Base-by-base conservation (phyloP, 73 alveolate species). In the Paramecium tetraurelia region DNA sequence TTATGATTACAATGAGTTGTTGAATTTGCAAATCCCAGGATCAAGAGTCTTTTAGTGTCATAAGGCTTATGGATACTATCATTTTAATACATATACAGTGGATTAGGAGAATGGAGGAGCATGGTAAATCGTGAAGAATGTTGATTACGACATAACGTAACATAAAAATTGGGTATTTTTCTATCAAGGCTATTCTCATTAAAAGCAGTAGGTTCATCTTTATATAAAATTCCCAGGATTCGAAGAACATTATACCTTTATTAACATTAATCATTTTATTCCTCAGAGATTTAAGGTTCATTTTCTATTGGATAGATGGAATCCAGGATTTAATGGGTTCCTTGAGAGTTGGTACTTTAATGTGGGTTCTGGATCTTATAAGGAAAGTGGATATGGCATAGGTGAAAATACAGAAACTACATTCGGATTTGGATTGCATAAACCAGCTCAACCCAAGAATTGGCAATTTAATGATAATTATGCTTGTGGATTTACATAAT, bases 131-230 rank as follows among this genome's bases (percentile, higher is more conserved):
- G 70, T 27, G 16, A 14, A 80, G 46, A 80, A 80, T 80, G 12
- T 48, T 18, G 90, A 80, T 80, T 80, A 80, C 46, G 43, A 46
- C 14, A 4, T 3, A 22, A 44, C 90, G 7, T 10, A 44, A 22
- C 90, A 80, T 22, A 80, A 46, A 48, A 80, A 80, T 80, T 80
- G 90, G 90, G 70, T 80, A 16, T 80, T 18, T 63, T 80, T 80
- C 29, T 80, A 80, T 44, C 24, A 44, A 44, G 90, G 90, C 9
- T 80, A 80, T 22, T 41, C 90, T 3, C 46, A 48, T 20, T 11
- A 40, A 9, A 41, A 44, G 24, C 29, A 80, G 29, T 20, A 80
- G 20, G 90, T 41, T 2, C 43, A 43, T 80, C 29, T 41, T 2
- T 80, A 44, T 80, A 29, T 80, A 4, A 80, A 80, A 80, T 80